Conservation (phyloP, 345 rosid species). For the Brassica rapa region DNA sequence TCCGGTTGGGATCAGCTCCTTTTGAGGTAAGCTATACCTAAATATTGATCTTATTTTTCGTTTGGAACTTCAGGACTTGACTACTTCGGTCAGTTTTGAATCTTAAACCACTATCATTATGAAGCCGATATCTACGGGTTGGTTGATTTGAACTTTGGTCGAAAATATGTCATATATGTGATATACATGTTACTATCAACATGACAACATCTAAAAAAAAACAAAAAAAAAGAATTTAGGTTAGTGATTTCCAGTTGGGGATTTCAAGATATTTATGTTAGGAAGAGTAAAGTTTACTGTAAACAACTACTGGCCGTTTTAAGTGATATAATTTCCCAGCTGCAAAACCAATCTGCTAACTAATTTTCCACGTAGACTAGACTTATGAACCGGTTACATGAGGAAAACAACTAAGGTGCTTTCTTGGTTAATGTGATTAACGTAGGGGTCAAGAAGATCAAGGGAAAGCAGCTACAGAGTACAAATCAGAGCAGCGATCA, state of each 20-base stretch:
- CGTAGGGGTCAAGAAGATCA: conserved; percentile 55
- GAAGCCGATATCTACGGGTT: not conserved
- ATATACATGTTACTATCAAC: not conserved
- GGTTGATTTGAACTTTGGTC: not conserved
- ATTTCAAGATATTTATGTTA: not conserved
- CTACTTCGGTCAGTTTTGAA: not conserved
- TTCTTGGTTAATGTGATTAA: not conserved
- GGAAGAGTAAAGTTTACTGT: not conserved
- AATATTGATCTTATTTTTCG: not conserved
- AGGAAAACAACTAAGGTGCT: not conserved
- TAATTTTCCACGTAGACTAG: not conserved
- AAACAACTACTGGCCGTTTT: not conserved
- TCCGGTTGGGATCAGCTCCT: conserved; percentile 66
- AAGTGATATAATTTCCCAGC: not conserved
- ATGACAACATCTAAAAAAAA: not conserved
- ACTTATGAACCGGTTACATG: not conserved
- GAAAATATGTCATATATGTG: not conserved
- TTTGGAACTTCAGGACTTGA: not conserved
- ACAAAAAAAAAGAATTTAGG: not conserved
- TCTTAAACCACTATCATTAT: not conserved
- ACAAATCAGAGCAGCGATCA: conserved; percentile 70
- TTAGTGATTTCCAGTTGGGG: not conserved
- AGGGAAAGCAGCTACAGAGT: conserved; percentile 55
- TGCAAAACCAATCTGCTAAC: not conserved
- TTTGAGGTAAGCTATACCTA: conserved; percentile 56